Conservation (phyloP, 768 basidiomycete species). For the Cantharellus cinnabarinus region DNA sequence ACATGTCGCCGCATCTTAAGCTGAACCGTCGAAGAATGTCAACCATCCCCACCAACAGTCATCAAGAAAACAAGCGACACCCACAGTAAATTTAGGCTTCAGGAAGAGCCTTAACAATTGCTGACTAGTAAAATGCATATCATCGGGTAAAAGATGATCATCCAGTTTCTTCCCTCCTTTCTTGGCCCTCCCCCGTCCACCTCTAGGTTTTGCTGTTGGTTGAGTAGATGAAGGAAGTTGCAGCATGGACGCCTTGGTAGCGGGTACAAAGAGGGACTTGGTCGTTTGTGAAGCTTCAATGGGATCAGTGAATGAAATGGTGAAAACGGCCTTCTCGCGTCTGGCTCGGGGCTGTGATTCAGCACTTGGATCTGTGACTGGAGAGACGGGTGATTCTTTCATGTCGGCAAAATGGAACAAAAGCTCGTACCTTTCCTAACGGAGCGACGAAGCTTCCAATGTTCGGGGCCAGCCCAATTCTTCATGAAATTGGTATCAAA, state of each 20-base stretch:
- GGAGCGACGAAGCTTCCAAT: slow-evolving; percentile 69
- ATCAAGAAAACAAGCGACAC: slow-evolving; percentile 13
- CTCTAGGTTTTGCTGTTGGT: slow-evolving; percentile 12
- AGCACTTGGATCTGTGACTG: slow-evolving; percentile 5
- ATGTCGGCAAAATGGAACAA: not conserved
- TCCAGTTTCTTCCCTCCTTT: slow-evolving; percentile 39
- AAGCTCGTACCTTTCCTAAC: slow-evolving; percentile 6
- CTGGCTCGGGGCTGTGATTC: slow-evolving; percentile 28
- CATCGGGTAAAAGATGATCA: slow-evolving; percentile 72
- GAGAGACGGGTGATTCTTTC: not conserved
- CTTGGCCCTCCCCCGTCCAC: slow-evolving; percentile 23
- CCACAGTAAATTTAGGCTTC: slow-evolving; percentile 85
- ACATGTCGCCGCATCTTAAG: slow-evolving; percentile 72
- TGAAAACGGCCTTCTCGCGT: slow-evolving; percentile 64
- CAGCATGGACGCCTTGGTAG: slow-evolving; percentile 44
- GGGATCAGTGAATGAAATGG: slow-evolving; percentile 56
- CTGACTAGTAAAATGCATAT: slow-evolving; percentile 89
- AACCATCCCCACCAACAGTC: not conserved
- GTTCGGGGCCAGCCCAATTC: slow-evolving; percentile 98
- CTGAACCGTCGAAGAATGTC: slow-evolving; percentile 21
- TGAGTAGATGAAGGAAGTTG: slow-evolving; percentile 38
- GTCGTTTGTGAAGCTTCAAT: slow-evolving; percentile 29
- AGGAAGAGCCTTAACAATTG: slow-evolving; percentile 83
- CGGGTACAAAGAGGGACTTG: slow-evolving; percentile 62
- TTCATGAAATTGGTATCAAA: slow-evolving; percentile 74